Evolutionary conservation across 179 eudicot species (phyloP).

Genomic region (Amaranthus tricolor): DNA sequence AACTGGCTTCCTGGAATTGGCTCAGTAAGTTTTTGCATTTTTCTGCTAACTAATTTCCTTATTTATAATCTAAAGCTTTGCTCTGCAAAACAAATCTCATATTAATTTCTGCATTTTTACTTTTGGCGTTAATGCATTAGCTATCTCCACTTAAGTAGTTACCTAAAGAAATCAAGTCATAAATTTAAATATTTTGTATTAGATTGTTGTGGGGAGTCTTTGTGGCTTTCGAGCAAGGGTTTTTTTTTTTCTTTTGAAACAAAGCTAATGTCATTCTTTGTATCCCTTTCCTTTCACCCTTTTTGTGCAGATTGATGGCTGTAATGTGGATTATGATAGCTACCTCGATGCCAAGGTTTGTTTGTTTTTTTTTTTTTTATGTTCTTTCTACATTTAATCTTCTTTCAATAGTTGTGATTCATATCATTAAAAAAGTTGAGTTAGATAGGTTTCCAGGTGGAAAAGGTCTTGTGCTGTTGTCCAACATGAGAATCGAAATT

Average conservation of each 20-base stretch:
- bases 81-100: not conserved
- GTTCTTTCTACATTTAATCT: not conserved
- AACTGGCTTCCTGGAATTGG: not conserved
- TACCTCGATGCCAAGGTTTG: conserved; percentile 79
- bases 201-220: too few species aligned
- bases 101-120: not conserved
- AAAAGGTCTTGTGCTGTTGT: too few species aligned
- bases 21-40: not conserved
- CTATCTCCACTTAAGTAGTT: not conserved
- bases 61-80: not conserved
- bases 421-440: too few species aligned
- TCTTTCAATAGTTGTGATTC: too few species aligned
- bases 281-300: not conserved
- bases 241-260: conserved; percentile 3
- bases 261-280: not conserved
- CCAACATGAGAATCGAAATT: not conserved
- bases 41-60: not conserved
- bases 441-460: not conserved
- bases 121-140: not conserved
- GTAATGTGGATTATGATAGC: conserved; percentile 61
- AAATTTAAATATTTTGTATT: too few species aligned
- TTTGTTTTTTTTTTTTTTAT: not conserved
- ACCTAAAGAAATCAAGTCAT: not conserved
- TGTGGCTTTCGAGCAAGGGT: too few species aligned
- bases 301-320: conserved; percentile 82